Base-by-base conservation (phyloP, 352 stramenopile genomes). In the Pythium insidiosum region DNA sequence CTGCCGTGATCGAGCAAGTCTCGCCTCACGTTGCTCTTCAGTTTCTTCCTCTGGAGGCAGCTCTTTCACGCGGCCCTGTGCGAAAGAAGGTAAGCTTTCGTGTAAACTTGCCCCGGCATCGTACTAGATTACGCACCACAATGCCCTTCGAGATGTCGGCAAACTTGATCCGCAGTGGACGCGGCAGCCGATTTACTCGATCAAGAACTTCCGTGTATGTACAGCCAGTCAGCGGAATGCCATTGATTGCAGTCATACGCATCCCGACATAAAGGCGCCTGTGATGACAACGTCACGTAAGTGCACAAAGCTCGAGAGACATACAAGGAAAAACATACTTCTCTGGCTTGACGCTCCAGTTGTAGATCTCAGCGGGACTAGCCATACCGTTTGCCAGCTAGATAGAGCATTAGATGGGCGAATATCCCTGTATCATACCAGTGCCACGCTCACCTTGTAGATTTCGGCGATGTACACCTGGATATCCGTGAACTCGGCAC, bases 341-440 rank as follows among this genome's bases (percentile, higher is more conserved):
- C 53, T 91, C 81, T 19, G 81, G 78, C 38, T 94, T 94, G 39
- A 91, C 77, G 52, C 81, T 83, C 81, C 81, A 94, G 55, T 94
- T 94, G 66, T 94, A 94, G 48, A 93, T 88, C 59, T 93, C 81
- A 5, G 81, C 81, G 33, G 81, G 81, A 57, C 75, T 89, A 28
- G 81, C 73, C 60, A 89, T 73, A 19, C 81, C 81, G 33, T 80
- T 91, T 15, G 68, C 63, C 11, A 93, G 51, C 70, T 82, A 5
- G 6, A 22, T 5, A 13, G 11, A 15, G 34, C 2, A 35, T n/a
- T n/a, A n/a, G n/a, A n/a, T n/a, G n/a, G n/a, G n/a, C n/a, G n/a
- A n/a, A n/a, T n/a, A n/a, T n/a, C n/a, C n/a, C n/a, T n/a, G n/a
- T n/a, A n/a, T n/a, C n/a, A n/a, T n/a, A n/a, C n/a, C n/a, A n/a